These are phyloP conservation scores for Aspergillus bridgeri DNA, from an alignment of 495 filamentous ascomycete species.

Conservation along the genomic window DNA sequence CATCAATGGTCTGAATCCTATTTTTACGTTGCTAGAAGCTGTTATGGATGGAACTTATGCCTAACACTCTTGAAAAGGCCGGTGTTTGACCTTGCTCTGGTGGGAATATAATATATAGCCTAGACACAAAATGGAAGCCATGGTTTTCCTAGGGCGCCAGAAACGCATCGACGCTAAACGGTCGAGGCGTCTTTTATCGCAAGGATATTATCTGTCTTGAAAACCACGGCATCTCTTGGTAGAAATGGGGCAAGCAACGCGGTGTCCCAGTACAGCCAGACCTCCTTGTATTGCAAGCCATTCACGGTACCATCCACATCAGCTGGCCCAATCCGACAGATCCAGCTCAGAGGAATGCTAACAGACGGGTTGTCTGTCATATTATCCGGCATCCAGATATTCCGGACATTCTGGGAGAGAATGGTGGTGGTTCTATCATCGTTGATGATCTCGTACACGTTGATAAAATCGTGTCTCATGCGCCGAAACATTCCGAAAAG, in stretches of 20 bases:
- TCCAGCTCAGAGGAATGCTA: slow-evolving; percentile 10
- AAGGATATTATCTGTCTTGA: slow-evolving; percentile 10
- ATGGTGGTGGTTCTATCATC: neutral
- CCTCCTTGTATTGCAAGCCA: slow-evolving; percentile 11
- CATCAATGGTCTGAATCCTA: too few species aligned
- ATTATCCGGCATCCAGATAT: slow-evolving; percentile 11
- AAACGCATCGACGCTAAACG: too few species aligned
- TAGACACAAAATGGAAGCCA: too few species aligned
- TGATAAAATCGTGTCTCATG: neutral
- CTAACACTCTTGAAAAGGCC: too few species aligned
- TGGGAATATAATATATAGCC: too few species aligned
- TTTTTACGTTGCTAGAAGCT: too few species aligned
- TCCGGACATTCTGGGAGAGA: neutral
- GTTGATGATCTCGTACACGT: neutral
- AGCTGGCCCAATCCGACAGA: slow-evolving; percentile 8
- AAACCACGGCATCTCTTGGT: slow-evolving; percentile 12
- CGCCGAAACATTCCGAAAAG: neutral
- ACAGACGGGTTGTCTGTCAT: slow-evolving; percentile 5
- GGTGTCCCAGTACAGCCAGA: slow-evolving; percentile 16
- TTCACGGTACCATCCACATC: neutral
- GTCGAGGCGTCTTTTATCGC: too few species aligned
- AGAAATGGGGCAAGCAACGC: slow-evolving; percentile 8
- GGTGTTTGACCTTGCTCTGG: too few species aligned
- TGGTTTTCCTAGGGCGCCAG: too few species aligned
- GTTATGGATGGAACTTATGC: too few species aligned